Base-by-base conservation (phyloP, 306 rosid species). In the Lupinus albus region DNA sequence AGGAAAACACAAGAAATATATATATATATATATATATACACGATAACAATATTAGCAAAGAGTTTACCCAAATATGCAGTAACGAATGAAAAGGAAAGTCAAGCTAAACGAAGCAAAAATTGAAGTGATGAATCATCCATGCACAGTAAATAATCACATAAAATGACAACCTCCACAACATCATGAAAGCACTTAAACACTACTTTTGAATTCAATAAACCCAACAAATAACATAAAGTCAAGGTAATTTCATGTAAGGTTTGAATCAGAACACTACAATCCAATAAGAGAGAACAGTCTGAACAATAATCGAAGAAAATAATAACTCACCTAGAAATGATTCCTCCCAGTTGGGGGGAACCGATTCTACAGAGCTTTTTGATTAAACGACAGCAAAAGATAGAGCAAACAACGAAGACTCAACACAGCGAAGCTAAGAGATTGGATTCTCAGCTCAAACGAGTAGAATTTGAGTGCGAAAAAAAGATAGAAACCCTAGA, bases 401-500 rank as follows among this genome's bases (percentile, higher is more conserved):
- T 7, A 74, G 72, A 69, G 54, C 67, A 28, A 36, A 18, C 4
- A 59, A 57, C 5, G 61, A 63, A 47, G 51, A 70, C 53, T 68
- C 28, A 20, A 64, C 4, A 30, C 3, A 13, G 14, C 56, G 41
- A 12, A 77, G 72, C 79, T 65, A 17, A 10, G 57, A 20, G 71
- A 51, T 69, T 49, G 49, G 83, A 81, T 72, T 77, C 82, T 41
- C 41, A 70, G 78, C 71, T 39, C 69, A n/a, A 18, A 5, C 67
- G 68, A 18, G 62, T 35, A 49, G 70, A 82, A 79, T 79, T 82
- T 55, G 71, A 68, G 76, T 60, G 85, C 81, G 87, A 84, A 80
- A 12, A 35, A 38, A 38, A 0, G 64, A 64, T 64, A 35, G 60
- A 83, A 88, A 85, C 83, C 88, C 91, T 88, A 88, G 85, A 81